Base-by-base conservation (phyloP, 176 grass and related monocot species). In the Coix lacrymajobi region DNA sequence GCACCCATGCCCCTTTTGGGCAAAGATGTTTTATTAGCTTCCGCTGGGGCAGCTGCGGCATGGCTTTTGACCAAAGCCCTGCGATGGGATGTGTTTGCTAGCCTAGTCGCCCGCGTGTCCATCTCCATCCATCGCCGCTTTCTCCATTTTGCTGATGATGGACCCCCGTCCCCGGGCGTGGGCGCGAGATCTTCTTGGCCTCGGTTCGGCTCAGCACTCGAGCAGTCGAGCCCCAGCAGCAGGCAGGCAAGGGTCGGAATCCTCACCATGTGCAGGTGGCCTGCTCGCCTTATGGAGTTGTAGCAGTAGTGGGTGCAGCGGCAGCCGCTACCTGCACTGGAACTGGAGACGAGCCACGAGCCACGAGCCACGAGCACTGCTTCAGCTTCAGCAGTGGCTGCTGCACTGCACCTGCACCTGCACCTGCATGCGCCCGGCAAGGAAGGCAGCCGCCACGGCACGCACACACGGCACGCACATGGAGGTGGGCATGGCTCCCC, bases 1-100 rank as follows among this genome's bases (percentile, higher is more conserved):
- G 71, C 20, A 24, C 77, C 38, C 28, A 19, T 40, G 22, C 13
- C 66, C 20, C 77, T 78, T 89, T 81, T n/a, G 71, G 71, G 41
- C 64, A 89, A 85, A 85, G 83, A 72, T 71, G 88, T 20, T 85
- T n/a, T n/a, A n/a, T n/a, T 79, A 81, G 46, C 67, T 51, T 29
- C 43, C 28, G 37, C 31, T 22, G 7, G 14, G 45, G 14, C 2
- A n/a, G 16, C 51, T 56, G 14, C 51, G 45, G 3, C 62, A 44
- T 66, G 73, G 44, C 88, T 86, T 90, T 89, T 89, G 88, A 89
- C 88, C 79, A 82, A 82, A 86, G 72, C 25, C 48, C 33, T 34
- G 25, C 69, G 17, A 20, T 39, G n/a, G n/a, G n/a, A n/a, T n/a
- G 36, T 76, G 61, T 17, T 20, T 48, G 44, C 44, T 46, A 9